Conservation (phyloP, 306 rosid genomes). For the Hippophae rhamnoides region DNA sequence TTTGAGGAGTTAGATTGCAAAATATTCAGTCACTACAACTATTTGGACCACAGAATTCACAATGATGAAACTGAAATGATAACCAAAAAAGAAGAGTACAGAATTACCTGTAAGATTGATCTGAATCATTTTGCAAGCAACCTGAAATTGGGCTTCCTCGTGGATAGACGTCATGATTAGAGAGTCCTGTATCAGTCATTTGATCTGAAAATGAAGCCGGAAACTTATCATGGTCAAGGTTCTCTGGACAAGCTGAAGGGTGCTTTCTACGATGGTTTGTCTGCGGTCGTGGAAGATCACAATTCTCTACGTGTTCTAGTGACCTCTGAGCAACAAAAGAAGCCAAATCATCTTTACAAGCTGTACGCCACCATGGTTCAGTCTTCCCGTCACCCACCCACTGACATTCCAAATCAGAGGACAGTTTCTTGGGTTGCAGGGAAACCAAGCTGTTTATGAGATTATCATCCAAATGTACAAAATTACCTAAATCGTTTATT, state of each 20-base stretch:
- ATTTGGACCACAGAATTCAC: not conserved
- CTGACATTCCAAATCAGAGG: slow-evolving; percentile 42
- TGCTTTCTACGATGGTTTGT: slow-evolving; percentile 29
- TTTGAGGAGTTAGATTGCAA: not conserved
- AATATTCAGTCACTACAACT: not conserved
- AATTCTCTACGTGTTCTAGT: slow-evolving; percentile 58
- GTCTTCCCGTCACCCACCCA: slow-evolving; percentile 44
- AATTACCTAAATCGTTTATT: slow-evolving; percentile 37
- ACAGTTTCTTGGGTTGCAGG: slow-evolving; percentile 31
- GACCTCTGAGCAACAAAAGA: slow-evolving; percentile 78
- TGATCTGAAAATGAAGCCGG: slow-evolving; percentile 31
- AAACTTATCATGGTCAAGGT: slow-evolving; percentile 28
- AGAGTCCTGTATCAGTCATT: slow-evolving; percentile 30
- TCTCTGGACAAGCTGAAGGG: slow-evolving; percentile 18
- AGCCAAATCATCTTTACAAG: slow-evolving; percentile 71
- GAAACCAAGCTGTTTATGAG: slow-evolving; percentile 31
- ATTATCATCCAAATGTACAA: slow-evolving; percentile 38
- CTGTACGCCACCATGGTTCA: slow-evolving; percentile 74
- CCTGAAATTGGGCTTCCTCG: slow-evolving; percentile 34
- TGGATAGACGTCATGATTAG: slow-evolving; percentile 24
- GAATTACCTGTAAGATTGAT: slow-evolving; percentile 36
- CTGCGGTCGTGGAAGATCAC: slow-evolving; percentile 82
- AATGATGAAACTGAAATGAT: not conserved
- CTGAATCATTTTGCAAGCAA: slow-evolving; percentile 33
- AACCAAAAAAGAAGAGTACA: slow-evolving; percentile 11